These are phyloP conservation scores for Trichoderma citrinoviride DNA, from an alignment of 2,329 filamentous ascomycete genomes.

Conservation along the genomic window DNA sequence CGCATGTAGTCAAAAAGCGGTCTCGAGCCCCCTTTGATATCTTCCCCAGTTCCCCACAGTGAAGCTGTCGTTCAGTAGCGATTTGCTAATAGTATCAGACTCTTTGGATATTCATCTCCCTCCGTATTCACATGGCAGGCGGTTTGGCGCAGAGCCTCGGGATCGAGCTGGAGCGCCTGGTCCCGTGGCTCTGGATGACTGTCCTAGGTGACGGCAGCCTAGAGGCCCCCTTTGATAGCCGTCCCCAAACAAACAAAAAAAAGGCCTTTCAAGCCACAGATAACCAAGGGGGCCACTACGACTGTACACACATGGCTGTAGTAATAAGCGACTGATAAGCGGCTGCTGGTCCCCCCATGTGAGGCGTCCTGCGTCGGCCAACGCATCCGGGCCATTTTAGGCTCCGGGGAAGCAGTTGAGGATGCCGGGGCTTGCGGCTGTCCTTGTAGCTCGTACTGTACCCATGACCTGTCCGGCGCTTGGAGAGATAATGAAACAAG, in stretches of 20 bases:
- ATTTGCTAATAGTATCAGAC: too few species aligned
- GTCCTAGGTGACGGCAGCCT: conserved; percentile 3
- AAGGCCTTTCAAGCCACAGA: conserved; percentile 3
- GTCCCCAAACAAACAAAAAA: neutral
- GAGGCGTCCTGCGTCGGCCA: conserved; percentile 6
- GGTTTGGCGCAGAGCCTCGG: neutral
- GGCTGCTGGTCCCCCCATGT: conserved; percentile 1
- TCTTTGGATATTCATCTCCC: neutral
- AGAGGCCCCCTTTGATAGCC: neutral
- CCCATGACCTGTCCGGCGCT: neutral
- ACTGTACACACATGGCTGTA: too few species aligned
- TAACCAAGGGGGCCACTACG: neutral
- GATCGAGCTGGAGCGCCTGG: neutral
- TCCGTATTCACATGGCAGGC: neutral
- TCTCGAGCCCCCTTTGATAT: conserved; percentile 10
- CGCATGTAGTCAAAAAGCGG: conserved; percentile 1
- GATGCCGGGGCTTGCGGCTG: neutral
- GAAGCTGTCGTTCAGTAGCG: neutral
- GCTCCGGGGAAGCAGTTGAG: neutral
- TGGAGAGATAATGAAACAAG: too few species aligned
- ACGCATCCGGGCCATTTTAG: conserved; percentile 5
- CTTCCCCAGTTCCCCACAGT: too few species aligned
- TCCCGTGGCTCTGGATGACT: conserved; percentile 8
- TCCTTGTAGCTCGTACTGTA: too few species aligned
- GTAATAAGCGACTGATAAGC: conserved; percentile 5